These are phyloP conservation scores for Botryobasidium botryosum DNA, from an alignment of 768 basidiomycete species.

Conservation along the genomic window DNA sequence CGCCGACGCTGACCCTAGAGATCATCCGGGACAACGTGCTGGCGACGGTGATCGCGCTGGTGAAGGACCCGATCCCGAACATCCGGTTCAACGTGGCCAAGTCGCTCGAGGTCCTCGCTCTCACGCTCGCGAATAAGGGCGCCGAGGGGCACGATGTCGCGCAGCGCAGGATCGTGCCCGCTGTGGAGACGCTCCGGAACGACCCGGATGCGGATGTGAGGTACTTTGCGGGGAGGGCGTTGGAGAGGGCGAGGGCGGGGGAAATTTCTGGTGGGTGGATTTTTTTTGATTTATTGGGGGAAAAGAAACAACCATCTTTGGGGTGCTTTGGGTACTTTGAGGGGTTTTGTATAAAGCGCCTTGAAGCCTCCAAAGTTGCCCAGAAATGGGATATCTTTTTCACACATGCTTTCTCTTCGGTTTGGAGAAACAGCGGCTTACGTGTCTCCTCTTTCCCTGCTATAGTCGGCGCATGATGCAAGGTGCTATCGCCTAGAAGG, in stretches of 20 bases:
- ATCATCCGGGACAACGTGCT: conserved; percentile 76
- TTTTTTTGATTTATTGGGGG: too few relatives aligned
- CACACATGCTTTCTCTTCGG: too few relatives aligned
- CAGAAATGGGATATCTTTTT: too few relatives aligned
- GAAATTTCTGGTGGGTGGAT: too few relatives aligned
- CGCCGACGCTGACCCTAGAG: conserved; percentile 70
- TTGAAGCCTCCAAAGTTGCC: too few relatives aligned
- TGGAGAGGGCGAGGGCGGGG: conserved; percentile 36
- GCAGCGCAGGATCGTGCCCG: conserved; percentile 58
- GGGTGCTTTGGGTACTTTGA: too few relatives aligned
- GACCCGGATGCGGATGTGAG: conserved; percentile 93
- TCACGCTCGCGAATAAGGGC: conserved; percentile 35
- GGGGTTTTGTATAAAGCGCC: too few relatives aligned
- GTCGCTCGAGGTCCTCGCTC: conserved; percentile 75
- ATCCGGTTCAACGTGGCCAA: conserved; percentile 99
- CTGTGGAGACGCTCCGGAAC: conserved; percentile 67
- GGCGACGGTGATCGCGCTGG: conserved; percentile 63
- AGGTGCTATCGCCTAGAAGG: too few relatives aligned
- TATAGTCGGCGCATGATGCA: too few relatives aligned
- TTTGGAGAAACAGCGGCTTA: too few relatives aligned
- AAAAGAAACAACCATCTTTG: too few relatives aligned
- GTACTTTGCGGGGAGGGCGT: conserved; percentile 75
- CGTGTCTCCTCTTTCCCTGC: too few relatives aligned
- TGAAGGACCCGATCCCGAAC: conserved; percentile 88
- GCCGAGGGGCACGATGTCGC: conserved; percentile 62